phyloP scores from a whole-genome alignment of 2,329 filamentous ascomycete species.

The Sclerotinia glacialis region DNA sequence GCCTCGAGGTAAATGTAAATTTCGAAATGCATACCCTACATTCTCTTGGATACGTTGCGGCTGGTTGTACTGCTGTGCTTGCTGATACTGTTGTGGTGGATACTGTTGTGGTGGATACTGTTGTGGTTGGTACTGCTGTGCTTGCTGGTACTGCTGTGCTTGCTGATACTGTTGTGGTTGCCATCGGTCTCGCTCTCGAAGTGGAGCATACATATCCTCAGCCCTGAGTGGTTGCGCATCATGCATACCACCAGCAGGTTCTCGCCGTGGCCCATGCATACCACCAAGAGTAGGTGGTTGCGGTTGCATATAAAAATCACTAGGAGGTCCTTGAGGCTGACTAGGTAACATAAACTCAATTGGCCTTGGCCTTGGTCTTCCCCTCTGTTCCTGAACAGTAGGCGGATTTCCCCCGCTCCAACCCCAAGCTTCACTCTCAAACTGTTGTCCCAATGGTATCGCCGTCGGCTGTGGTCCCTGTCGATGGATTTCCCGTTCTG shows the following conservation, averaged over 20 bases:
- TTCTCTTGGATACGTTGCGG: neutral
- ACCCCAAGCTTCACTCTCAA: neutral
- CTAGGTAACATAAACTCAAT: neutral
- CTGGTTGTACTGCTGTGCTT: neutral
- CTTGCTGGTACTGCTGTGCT: neutral
- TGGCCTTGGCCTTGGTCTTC: neutral
- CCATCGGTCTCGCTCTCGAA: neutral
- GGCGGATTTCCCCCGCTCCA: neutral
- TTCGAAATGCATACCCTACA: neutral
- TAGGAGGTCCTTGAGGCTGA: too few species aligned
- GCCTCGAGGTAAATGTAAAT: neutral
- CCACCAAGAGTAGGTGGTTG: too few species aligned
- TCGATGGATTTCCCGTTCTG: neutral
- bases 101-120: neutral
- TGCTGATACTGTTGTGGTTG: neutral
- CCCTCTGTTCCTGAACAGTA: neutral
- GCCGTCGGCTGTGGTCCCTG: neutral
- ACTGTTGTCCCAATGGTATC: neutral
- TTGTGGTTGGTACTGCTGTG: neutral
- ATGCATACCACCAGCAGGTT: too few species aligned
- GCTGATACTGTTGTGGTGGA: neutral
- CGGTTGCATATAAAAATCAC: too few species aligned
- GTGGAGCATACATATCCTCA: neutral
- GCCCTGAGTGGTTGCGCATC: neutral
- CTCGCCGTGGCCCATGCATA: neutral